Evolutionary conservation across 495 filamentous ascomycete genomes (phyloP), one percentile per base, ranked within the genome.

Genomic region (Penicillium ochrochloron): DNA sequence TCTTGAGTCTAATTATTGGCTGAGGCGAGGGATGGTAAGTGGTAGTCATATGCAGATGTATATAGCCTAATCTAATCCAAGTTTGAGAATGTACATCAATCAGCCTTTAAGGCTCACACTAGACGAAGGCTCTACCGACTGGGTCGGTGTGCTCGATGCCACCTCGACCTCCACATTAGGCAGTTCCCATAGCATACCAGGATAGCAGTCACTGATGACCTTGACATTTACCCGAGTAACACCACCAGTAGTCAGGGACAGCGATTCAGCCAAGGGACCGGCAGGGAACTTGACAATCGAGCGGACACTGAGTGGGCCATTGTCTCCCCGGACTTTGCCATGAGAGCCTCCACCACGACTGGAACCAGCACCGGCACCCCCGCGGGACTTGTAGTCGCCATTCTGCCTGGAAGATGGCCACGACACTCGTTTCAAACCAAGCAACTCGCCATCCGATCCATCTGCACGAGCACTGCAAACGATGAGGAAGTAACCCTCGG

Each of bases 401-500:
- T 72, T 69, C 57, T 64, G 72, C 62, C 58, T 77, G 61, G 61
- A 70, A 25, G 81, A 62, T 15, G 80, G 83, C 93, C 94, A 98
- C 0, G 87, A 88, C 0, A 93, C 86, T 55, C 95, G 80, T 80
- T 97, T 97, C 54, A 98, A 80, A 2, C 90, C 94, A 7, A 96
- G 68, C 6, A 98, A 80, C 64, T 97, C 93, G 2, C 75, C 80
- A 63, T 94, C 93, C 10, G 72, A 79, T 1, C 83, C 75, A 64
- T 92, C 86, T 5, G 85, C 84, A 3, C 65, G 66, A 19, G 74
- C 70, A 50, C 53, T 71, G 39, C 68, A 76, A 1, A 96, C 82
- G 42, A 98, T 62, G 8, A 94, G 84, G 74, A 98, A 97, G 85
- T 87, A 98, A 1, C 96, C 94, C 75, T 99, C 95, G 0, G 91